These are phyloP conservation scores for Calocybe indica DNA, from an alignment of 768 basidiomycete species.

Conservation along the genomic window DNA sequence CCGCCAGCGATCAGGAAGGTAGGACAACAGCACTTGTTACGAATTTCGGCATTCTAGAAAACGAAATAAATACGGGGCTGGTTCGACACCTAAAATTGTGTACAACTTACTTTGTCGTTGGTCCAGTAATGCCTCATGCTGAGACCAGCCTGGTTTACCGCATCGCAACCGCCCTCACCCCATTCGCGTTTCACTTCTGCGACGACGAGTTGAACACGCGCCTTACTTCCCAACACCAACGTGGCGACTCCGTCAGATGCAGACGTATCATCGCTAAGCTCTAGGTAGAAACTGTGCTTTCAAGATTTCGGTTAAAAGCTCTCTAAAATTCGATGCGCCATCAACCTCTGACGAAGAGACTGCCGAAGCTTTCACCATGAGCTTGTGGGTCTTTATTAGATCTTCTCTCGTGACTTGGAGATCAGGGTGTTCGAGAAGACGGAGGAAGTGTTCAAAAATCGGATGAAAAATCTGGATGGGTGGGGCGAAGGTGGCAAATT, in stretches of 20 bases:
- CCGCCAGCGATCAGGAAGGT: constrained; percentile 20
- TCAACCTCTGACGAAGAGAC: background rate
- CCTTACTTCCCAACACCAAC: too few relatives aligned
- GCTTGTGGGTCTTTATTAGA: constrained; percentile 1
- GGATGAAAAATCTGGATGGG: constrained; percentile 19
- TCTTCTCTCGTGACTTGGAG: background rate
- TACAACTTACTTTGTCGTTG: constrained; percentile 6
- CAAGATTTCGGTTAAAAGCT: background rate
- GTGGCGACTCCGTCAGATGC: too few relatives aligned
- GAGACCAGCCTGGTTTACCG: constrained; percentile 21
- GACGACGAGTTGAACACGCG: constrained; percentile 7
- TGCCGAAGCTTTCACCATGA: background rate
- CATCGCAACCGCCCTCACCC: constrained; percentile 23
- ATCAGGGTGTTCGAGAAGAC: constrained; percentile 6
- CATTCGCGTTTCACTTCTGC: constrained; percentile 17
- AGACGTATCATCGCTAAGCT: too few relatives aligned
- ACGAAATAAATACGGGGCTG: constrained; percentile 8
- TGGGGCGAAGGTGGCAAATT: constrained; percentile 12
- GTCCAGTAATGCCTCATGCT: background rate
- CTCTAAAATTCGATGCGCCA: background rate
- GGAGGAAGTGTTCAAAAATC: constrained; percentile 16
- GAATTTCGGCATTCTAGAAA: constrained; percentile 3
- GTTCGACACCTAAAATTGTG: constrained; percentile 3
- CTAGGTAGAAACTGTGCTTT: background rate
- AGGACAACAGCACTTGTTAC: constrained; percentile 19